Evolutionary conservation across 768 basidiomycete species (phyloP).

Genomic region (Leccinellum albellum): DNA sequence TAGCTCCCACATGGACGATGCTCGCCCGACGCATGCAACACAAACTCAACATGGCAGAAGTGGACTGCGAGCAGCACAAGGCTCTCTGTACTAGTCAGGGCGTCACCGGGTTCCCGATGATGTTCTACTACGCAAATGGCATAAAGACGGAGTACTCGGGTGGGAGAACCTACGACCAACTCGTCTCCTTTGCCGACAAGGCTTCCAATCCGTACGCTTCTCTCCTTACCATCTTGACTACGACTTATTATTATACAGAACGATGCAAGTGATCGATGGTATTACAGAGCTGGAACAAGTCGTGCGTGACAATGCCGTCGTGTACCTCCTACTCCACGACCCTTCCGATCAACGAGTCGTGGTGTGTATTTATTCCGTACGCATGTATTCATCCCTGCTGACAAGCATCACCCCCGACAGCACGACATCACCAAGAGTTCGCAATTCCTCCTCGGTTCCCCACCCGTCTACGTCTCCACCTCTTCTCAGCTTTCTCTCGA

Average conservation of each 20-base stretch:
- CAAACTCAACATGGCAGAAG: slow-evolving; percentile 75
- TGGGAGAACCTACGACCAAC: slow-evolving; percentile 63
- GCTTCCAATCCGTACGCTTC: slow-evolving; percentile 62
- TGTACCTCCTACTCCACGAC: slow-evolving; percentile 52
- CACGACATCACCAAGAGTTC: slow-evolving; percentile 54
- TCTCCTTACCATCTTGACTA: slow-evolving; percentile 8
- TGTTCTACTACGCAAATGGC: slow-evolving; percentile 61
- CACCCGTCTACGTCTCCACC: slow-evolving; percentile 44
- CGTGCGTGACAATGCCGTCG: slow-evolving; percentile 13
- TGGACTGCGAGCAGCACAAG: slow-evolving; percentile 81
- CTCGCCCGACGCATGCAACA: slow-evolving; percentile 69
- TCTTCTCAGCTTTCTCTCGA: slow-evolving; percentile 31
- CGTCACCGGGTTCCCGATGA: slow-evolving; percentile 80
- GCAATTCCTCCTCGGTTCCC: slow-evolving; percentile 45
- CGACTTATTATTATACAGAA: slow-evolving; percentile 1
- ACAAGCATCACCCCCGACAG: slow-evolving; percentile 26
- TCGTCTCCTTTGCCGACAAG: slow-evolving; percentile 73
- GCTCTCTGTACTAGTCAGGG: slow-evolving; percentile 62
- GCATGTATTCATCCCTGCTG: not conserved
- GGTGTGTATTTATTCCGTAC: slow-evolving; percentile 21
- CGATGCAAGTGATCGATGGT: slow-evolving; percentile 20
- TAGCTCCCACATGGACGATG: slow-evolving; percentile 77
- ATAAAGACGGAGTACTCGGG: slow-evolving; percentile 74
- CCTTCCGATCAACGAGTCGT: slow-evolving; percentile 29
- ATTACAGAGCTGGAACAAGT: not conserved